Percentiles rank a stretch among this genome's conserved stretches.
phyloP scores from a whole-genome alignment of 2,329 filamentous ascomycete species.

The Hortaea werneckii region DNA sequence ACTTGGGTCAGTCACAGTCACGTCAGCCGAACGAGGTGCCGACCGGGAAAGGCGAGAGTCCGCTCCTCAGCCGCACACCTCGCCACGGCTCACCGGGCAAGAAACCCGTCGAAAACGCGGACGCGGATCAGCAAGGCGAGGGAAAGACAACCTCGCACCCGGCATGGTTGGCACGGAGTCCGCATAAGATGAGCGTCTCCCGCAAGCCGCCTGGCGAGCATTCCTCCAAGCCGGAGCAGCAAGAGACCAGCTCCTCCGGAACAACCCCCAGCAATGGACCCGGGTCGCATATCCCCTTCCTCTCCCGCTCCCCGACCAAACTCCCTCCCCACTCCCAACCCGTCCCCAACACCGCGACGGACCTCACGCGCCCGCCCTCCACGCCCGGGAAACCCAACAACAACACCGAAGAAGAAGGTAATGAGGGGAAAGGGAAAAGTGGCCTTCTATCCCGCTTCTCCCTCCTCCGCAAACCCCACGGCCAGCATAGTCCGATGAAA shows the following conservation, averaged over 20 bases:
- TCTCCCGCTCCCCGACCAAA: conserved; percentile 25
- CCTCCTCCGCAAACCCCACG: conserved; percentile 37
- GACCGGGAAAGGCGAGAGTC: conserved; percentile 1
- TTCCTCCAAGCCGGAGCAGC: conserved; percentile 5
- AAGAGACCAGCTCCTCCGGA: neutral
- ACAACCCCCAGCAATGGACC: conserved; percentile 4
- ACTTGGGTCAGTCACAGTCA: neutral
- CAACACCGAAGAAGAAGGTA: conserved; percentile 13
- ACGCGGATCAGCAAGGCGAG: neutral
- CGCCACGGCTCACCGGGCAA: conserved; percentile 1
- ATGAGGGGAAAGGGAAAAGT: neutral
- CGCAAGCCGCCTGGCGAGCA: conserved; percentile 7
- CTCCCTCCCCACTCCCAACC: neutral
- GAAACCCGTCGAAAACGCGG: conserved; percentile 1
- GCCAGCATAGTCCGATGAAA: conserved; percentile 37
- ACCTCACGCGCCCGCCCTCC: neutral
- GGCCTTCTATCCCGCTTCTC: conserved; percentile 34
- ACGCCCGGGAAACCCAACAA: too few relatives aligned
- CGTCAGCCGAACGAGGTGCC: neutral
- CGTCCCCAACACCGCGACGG: neutral
- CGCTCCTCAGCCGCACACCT: conserved; percentile 6
- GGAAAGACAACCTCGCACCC: conserved; percentile 1
- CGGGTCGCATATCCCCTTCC: conserved; percentile 13
- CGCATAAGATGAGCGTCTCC: conserved; percentile 15
- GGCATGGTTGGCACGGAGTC: conserved; percentile 20